Evolutionary conservation across 371 early-diverging fungal species (phyloP), one percentile per base, ranked within the genome.

Genomic region (Mortierella sp.): DNA sequence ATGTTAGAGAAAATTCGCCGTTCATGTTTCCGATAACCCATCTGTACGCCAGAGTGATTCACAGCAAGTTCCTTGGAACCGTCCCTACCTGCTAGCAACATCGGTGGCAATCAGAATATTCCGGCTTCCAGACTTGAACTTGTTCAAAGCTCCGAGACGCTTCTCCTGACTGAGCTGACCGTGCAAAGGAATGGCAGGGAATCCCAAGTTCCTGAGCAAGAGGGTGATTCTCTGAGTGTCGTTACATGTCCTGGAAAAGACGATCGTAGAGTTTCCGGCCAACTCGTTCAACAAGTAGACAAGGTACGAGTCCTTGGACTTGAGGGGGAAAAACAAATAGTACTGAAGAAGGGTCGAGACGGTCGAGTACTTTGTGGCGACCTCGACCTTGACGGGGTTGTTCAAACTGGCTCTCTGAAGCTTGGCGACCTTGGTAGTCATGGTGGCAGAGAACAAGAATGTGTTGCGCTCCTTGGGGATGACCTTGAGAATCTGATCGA

Each of bases 61-160:
- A 64, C 24, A 37, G 2, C 0, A 37, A 11, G 31, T 71, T 26
- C 24, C 5, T 3, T 57, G 8, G 24, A 5, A 14, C 8, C 46
- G 16, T 19, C 31, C 46, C 73, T 84, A 90, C 91, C 91, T 88
- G 88, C 92, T 91, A 9, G 97, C 98, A 28, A 98, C 99, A 90
- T 99, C 99, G 0, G 99, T 99, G n/a, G 98, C 98, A 10, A 99
- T 95, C 72, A 99, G 83, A 57, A 98, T 95, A 72, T 93, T 96
- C 64, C 95, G 91, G 21, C 89, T 91, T 5, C 98, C 98, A 28
- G 96, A 90, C 83, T 97, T 98, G 90, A 98, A 98, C 87, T 98
- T 97, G 79, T 93, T 94, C 77, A 98, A 88, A 6, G 98, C 96
- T 59, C 95, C 96, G 43, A 98, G 83, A 73, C 99, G 97, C 85